Base-by-base conservation (phyloP, 129 eudicot genomes). In the Helichrysum umbraculigerum region DNA sequence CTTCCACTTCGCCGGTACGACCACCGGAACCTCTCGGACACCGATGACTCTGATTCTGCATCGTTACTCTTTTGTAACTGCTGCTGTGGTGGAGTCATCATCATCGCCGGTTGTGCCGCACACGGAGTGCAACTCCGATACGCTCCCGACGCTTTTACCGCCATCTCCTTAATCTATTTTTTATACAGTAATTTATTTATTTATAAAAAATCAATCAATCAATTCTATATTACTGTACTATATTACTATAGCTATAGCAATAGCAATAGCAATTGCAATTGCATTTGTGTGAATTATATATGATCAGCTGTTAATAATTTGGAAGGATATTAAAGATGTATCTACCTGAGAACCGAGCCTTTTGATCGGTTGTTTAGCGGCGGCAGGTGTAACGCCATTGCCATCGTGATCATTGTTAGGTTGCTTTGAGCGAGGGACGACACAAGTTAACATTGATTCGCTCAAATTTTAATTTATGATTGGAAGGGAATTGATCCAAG, bases 161-260 rank as follows among this genome's bases (percentile, higher is more conserved):
- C 96, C 80, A 94, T 91, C 47, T 90, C 97, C 83, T 91, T 94
- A 76, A 94, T 91, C 99, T 94, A 17, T n/a, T 44, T 44, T n/a
- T n/a, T n/a, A n/a, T n/a, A n/a, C n/a, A n/a, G n/a, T n/a, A n/a
- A 44, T 44, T 25, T 25, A 25, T 25, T 25, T 25, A 25, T 25
- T 25, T 25, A 25, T 25, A 25, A 44, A 11, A 11, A 44, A 44
- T 44, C 51, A 10, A 44, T 44, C 51, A 11, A 44, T 44, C 15
- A 44, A 51, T 32, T 11, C 10, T 71, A 30, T 41, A 54, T 51
- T 3, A 25, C 28, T n/a, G n/a, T n/a, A n/a, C n/a, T n/a, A n/a
- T n/a, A n/a, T n/a, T n/a, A n/a, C n/a, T n/a, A n/a, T n/a, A n/a
- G n/a, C n/a, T n/a, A n/a, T n/a, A n/a, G n/a, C n/a, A n/a, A n/a